Evolutionary conservation across 2,329 filamentous ascomycete species (phyloP).

Genomic region (Nectriaceae sp.): DNA sequence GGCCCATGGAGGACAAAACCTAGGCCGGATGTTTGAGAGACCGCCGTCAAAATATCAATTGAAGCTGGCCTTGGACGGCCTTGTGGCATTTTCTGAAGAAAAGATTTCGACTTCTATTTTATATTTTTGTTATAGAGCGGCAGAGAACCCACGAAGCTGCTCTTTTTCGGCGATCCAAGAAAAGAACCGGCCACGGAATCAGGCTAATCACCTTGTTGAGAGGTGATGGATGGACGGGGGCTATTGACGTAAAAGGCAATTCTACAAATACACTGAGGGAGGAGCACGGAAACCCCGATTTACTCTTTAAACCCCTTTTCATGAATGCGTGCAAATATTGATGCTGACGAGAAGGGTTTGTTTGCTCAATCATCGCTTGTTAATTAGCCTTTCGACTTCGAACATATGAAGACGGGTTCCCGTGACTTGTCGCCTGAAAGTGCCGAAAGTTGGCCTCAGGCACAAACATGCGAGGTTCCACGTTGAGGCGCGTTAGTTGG

Average conservation of each 20-base stretch:
- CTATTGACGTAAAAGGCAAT: slow-evolving; percentile 11
- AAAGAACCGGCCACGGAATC: slow-evolving; percentile 23
- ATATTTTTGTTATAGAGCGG: slow-evolving; percentile 1
- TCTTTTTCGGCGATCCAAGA: slow-evolving; percentile 17
- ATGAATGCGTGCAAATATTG: too few species aligned
- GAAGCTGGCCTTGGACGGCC: slow-evolving; percentile 27
- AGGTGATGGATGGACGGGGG: slow-evolving; percentile 18
- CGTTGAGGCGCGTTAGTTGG: slow-evolving; percentile 7
- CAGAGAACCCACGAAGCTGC: slow-evolving; percentile 1
- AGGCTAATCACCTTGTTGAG: slow-evolving; percentile 15
- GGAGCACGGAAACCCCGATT: background rate
- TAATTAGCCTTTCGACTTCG: too few species aligned
- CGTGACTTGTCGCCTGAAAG: background rate
- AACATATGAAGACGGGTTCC: background rate
- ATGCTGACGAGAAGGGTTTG: too few species aligned
- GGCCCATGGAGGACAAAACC: slow-evolving; percentile 20
- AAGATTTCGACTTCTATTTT: slow-evolving; percentile 14
- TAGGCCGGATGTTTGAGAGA: slow-evolving; percentile 25
- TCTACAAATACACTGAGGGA: background rate
- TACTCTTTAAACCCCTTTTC: too few species aligned
- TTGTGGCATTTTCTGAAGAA: slow-evolving; percentile 28
- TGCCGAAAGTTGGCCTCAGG: slow-evolving; percentile 19
- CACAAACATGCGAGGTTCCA: slow-evolving; percentile 7
- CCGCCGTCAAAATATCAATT: slow-evolving; percentile 30
- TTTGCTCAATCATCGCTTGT: background rate